Evolutionary conservation across 345 rosid genomes (phyloP).

Genomic region (Boechera divaricarpa): DNA sequence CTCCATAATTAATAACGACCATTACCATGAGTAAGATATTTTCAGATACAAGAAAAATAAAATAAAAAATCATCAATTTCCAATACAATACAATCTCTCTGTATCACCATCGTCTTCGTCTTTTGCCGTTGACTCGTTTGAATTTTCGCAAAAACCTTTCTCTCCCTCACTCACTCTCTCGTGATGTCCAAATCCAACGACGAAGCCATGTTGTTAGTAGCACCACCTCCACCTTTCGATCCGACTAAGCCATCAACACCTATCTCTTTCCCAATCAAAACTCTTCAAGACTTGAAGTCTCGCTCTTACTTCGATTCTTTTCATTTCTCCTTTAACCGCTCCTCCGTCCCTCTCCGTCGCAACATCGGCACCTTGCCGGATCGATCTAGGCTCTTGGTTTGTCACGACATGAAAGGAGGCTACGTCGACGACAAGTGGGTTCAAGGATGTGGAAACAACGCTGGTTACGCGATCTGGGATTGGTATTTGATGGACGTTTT

Average conservation of each 20-base stretch:
- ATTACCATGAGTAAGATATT: not conserved
- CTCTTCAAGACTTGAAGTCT: constrained; percentile 68
- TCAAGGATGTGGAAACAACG: constrained; percentile 70
- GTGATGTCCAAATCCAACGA: constrained; percentile 40
- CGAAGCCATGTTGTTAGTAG: constrained; percentile 22
- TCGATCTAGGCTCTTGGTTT: constrained; percentile 69
- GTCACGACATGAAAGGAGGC: constrained; percentile 85
- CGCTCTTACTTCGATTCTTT: constrained; percentile 75
- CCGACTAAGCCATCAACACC: constrained; percentile 62
- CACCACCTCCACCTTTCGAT: constrained; percentile 52
- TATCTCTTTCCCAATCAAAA: constrained; percentile 70
- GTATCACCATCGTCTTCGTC: constrained; percentile 9
- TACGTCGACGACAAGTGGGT: constrained; percentile 83
- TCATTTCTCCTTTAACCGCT: constrained; percentile 72
- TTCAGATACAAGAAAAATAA: not conserved
- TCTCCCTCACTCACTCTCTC: constrained; percentile 10
- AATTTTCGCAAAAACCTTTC: not conserved
- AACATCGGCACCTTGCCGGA: constrained; percentile 39
- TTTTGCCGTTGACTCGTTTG: constrained; percentile 15
- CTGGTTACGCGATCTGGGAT: constrained; percentile 73
- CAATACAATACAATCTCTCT: not conserved
- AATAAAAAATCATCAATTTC: not conserved
- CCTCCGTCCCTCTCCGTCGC: constrained; percentile 56
- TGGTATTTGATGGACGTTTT: constrained; percentile 91
- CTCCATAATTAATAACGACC: not conserved